Base-by-base conservation (phyloP, 2,329 filamentous ascomycete genomes). In the Diaporthe sp. region DNA sequence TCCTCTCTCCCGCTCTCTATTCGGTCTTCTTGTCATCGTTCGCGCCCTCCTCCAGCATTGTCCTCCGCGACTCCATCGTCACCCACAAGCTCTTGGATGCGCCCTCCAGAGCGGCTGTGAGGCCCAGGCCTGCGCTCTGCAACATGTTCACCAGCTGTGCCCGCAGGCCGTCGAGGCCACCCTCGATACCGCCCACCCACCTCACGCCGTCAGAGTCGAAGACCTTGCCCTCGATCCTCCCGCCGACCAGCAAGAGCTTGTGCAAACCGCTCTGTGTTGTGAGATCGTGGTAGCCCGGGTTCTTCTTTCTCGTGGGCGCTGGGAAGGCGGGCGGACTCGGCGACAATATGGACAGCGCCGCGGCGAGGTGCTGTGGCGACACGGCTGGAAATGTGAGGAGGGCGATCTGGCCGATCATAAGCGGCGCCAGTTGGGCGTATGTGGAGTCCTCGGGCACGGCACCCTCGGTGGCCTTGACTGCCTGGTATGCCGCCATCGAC, bases 211-310 rank as follows among this genome's bases (percentile, higher is more conserved):
- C 92, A 63, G 90, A 85, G 82, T 98, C 96, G 81, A 98, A 96
- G 44, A 95, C 91, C 83, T 92, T 93, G 77, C 94, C 94, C 82
- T 99, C 97, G 42, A 98, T 90, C 71, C 97, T 90, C 20, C 96
- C 96, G 72, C 95, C 97, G 20, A 99, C 86, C 47, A 99, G 85
- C 83, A 98, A 88, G 78, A 99, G 85, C 86, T 99, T 99, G 81
- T 95, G 92, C 79, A 99, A 83, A 10, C 94, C 97, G 78, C 87
- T 91, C 85, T 98, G 96, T 73, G 96, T 94, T 2, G 89, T 84
- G 0, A 91, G 89, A 74, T 98, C 96, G 83, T 98, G 90, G 85
- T 95, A 98, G 17, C 92, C 92, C 0, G 96, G 95, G 80, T 90
- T 95, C 80, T 91, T 92, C 83, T 90, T 93, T 76, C 95, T 90